phyloP scores from a whole-genome alignment of 805 yeast species.

The Sugiyamaella chiloensis region DNA sequence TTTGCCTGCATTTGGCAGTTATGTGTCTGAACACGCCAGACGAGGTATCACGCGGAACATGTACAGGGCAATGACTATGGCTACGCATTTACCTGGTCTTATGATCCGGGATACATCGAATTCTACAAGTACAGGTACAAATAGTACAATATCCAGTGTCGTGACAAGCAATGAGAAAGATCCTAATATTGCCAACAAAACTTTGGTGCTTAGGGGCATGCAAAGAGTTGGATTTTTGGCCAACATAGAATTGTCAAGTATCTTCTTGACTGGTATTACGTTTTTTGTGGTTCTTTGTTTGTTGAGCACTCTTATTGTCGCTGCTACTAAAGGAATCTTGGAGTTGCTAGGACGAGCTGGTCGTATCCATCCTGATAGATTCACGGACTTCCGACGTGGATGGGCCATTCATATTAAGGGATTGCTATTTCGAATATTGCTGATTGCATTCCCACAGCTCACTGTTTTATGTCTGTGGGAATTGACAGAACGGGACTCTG shows the following conservation, averaged over 20 bases:
- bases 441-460: slow-evolving; percentile 85
- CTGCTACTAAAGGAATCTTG: slow-evolving; percentile 64
- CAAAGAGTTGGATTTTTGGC: slow-evolving; percentile 87
- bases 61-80: slow-evolving; percentile 15
- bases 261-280: slow-evolving; percentile 82
- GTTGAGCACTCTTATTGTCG: slow-evolving; percentile 49
- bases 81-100: slow-evolving; percentile 5
- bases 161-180: slow-evolving; percentile 52
- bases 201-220: slow-evolving; percentile 82
- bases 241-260: slow-evolving; percentile 77
- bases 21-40: slow-evolving; percentile 13
- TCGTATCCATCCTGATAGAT: slow-evolving; percentile 58
- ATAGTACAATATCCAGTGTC: slow-evolving; percentile 19
- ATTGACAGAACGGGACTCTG: slow-evolving; percentile 76
- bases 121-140: slow-evolving; percentile 10
- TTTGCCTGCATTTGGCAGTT: slow-evolving; percentile 17
- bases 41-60: slow-evolving; percentile 14
- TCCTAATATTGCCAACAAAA: slow-evolving; percentile 56
- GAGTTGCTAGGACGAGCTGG: slow-evolving; percentile 62
- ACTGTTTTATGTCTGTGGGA: slow-evolving; percentile 85
- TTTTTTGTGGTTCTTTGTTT: slow-evolving; percentile 76
- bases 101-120: slow-evolving; percentile 11
- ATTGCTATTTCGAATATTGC: slow-evolving; percentile 73
- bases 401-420: slow-evolving; percentile 90
- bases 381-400: slow-evolving; percentile 71